Evolutionary conservation across 2,329 filamentous ascomycete species (phyloP).

Genomic region (Venturia pyrina): DNA sequence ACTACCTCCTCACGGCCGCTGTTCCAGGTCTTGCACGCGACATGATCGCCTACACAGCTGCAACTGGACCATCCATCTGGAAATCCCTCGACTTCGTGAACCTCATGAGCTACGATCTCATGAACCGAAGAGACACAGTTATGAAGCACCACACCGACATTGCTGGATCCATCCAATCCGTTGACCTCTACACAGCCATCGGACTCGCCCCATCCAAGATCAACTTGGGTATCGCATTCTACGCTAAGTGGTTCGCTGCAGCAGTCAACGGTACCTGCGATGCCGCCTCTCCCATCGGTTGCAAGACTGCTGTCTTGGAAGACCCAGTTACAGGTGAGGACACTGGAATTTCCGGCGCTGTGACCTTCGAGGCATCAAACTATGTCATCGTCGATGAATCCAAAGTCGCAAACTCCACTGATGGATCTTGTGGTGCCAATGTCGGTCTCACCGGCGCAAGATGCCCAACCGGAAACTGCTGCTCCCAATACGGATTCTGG

Average conservation of each 20-base stretch:
- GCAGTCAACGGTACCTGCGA: slow-evolving; percentile 40
- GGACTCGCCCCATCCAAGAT: slow-evolving; percentile 47
- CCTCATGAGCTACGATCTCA: slow-evolving; percentile 63
- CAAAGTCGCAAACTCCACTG: slow-evolving; percentile 16
- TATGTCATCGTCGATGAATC: slow-evolving; percentile 19
- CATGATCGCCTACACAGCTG: slow-evolving; percentile 56
- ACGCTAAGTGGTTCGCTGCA: slow-evolving; percentile 57
- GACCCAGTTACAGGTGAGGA: slow-evolving; percentile 50
- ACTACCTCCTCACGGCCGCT: slow-evolving; percentile 56
- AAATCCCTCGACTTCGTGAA: slow-evolving; percentile 56
- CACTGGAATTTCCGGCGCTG: slow-evolving; percentile 46
- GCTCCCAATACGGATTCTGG: slow-evolving; percentile 22
- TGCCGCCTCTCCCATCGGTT: slow-evolving; percentile 41
- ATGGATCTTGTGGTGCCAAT: slow-evolving; percentile 20
- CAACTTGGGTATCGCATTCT: slow-evolving; percentile 59
- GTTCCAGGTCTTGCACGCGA: slow-evolving; percentile 53
- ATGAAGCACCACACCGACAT: slow-evolving; percentile 60
- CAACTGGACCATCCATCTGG: slow-evolving; percentile 50
- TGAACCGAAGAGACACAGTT: slow-evolving; percentile 55
- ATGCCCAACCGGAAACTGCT: slow-evolving; percentile 22
- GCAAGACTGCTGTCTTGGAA: slow-evolving; percentile 50
- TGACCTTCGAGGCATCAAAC: slow-evolving; percentile 34
- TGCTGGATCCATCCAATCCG: slow-evolving; percentile 40
- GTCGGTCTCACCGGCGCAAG: slow-evolving; percentile 22
- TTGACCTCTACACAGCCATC: slow-evolving; percentile 49